Evolutionary conservation across 1,284 basidiomycete genomes (phyloP), one percentile per base, ranked within the genome.

Genomic region (Heterobasidion occidentale): DNA sequence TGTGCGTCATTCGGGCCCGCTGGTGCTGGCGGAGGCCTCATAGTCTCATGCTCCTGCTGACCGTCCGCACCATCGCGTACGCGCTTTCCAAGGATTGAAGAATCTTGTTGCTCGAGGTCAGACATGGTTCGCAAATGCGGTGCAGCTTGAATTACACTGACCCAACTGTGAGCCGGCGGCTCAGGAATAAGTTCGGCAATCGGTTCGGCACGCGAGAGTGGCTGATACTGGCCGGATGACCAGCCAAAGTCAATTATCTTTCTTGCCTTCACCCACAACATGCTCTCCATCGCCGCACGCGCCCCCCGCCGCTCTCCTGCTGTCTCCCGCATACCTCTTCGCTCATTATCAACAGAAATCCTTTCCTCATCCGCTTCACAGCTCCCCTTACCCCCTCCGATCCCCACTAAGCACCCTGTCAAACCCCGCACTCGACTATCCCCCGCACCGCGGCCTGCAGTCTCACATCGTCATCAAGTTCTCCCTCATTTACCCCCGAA

Each of bases 81-180:
- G 58, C 86, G 82, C 71, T 90, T 90, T 36, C 87, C 88, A 3
- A 90, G 76, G 12, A 86, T 75, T 11, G 70, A 70, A 34, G 64
- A 59, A 46, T 74, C 75, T 35, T 11, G 11, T 51, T 69, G 62
- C 51, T 74, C 76, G 44, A 64, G 58, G 54, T 75, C 71, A n/a
- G 54, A 56, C 54, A 56, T 56, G 54, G n/a, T 55, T 46, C 44
- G 11, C 7, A 8, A 42, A n/a, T 42, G 11, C 6, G n/a, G 12
- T 42, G 38, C 27, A 27, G 27, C 27, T 27, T 27, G 27, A 27
- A 27, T 27, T 27, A 27, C 27, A 27, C 27, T 27, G 27, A 27
- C 27, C 27, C 27, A 27, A 27, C 27, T 27, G 27, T 27, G 27
- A 27, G 27, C 27, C 27, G 27, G 27, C 27, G 27, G 27, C 27